Evolutionary conservation across 257 asterid species (phyloP).

Genomic region (Thymus quinquecostatus): DNA sequence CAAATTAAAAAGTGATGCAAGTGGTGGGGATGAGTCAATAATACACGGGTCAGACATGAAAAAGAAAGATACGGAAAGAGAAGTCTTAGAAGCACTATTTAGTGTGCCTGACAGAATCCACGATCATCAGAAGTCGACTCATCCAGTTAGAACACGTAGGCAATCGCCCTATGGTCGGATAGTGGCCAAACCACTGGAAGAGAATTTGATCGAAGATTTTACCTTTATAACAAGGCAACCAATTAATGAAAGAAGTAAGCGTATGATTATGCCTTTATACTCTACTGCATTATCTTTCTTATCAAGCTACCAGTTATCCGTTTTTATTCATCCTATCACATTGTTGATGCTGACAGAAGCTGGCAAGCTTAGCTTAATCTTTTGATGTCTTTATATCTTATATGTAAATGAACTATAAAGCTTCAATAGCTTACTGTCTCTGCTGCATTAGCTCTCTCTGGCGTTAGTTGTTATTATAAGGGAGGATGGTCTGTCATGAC

Average conservation of each 20-base stretch:
- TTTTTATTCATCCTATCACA: constrained; percentile 21
- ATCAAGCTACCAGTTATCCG: background rate
- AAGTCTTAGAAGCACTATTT: constrained; percentile 60
- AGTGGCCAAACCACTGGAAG: constrained; percentile 59
- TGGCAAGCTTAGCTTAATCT: constrained; percentile 16
- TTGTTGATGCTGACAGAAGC: constrained; percentile 15
- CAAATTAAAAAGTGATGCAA: constrained; percentile 38
- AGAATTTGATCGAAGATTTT: constrained; percentile 45
- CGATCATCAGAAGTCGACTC: constrained; percentile 31
- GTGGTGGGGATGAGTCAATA: constrained; percentile 30
- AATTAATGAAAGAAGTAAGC: constrained; percentile 47
- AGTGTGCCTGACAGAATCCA: constrained; percentile 41
- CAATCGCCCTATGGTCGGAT: constrained; percentile 38
- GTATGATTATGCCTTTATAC: constrained; percentile 22
- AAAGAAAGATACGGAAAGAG: constrained; percentile 47
- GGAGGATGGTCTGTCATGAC: background rate
- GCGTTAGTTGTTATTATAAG: background rate
- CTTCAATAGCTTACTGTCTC: constrained; percentile 11
- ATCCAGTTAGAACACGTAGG: constrained; percentile 30
- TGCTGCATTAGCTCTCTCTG: constrained; percentile 15
- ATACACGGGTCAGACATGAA: constrained; percentile 36
- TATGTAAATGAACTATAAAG: background rate
- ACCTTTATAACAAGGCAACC: constrained; percentile 52
- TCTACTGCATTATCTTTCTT: constrained; percentile 10
- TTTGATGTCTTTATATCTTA: background rate